Conservation (phyloP, 257 asterid species). For the Nicotiana paniculata region DNA sequence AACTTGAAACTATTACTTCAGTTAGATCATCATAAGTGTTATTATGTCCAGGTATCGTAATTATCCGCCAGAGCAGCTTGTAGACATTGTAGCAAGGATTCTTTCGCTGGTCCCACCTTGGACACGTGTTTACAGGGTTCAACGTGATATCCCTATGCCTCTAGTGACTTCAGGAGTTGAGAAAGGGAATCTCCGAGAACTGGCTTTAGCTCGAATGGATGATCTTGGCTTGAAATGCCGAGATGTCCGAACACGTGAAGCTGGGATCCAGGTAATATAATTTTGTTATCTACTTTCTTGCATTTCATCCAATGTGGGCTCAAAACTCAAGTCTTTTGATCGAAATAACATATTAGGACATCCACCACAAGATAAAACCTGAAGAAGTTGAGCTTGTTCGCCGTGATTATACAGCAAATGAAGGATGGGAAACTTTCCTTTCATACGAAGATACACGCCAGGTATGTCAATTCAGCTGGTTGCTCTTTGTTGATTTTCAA, state of each 20-base stretch:
- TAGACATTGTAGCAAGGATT: conserved; percentile 93
- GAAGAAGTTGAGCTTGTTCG: conserved; percentile 98
- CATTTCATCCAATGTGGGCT: neutral
- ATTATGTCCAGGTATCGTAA: conserved; percentile 61
- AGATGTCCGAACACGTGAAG: conserved; percentile 98
- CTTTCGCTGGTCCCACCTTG: conserved; percentile 97
- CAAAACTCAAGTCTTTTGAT: conserved; percentile 1
- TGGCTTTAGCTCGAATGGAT: conserved; percentile 96
- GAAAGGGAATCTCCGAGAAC: conserved; percentile 97
- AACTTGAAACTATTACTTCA: conserved; percentile 5
- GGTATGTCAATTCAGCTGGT: conserved; percentile 34
- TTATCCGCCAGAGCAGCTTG: conserved; percentile 99
- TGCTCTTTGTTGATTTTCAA: neutral
- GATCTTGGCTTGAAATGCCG: conserved; percentile 98
- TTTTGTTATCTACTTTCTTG: neutral
- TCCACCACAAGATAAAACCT: conserved; percentile 85
- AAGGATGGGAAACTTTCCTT: conserved; percentile 98
- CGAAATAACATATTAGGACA: conserved; percentile 45
- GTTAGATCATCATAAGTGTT: neutral
- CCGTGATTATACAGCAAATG: conserved; percentile 97
- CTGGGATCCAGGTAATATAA: conserved; percentile 87
- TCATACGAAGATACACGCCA: conserved; percentile 93
- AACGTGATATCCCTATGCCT: conserved; percentile 99
- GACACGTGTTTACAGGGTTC: conserved; percentile 99
- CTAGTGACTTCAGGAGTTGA: conserved; percentile 97